These are phyloP conservation scores for Colletotrichum neosansevieriae DNA, from an alignment of 2,329 filamentous ascomycete genomes.

Conservation along the genomic window DNA sequence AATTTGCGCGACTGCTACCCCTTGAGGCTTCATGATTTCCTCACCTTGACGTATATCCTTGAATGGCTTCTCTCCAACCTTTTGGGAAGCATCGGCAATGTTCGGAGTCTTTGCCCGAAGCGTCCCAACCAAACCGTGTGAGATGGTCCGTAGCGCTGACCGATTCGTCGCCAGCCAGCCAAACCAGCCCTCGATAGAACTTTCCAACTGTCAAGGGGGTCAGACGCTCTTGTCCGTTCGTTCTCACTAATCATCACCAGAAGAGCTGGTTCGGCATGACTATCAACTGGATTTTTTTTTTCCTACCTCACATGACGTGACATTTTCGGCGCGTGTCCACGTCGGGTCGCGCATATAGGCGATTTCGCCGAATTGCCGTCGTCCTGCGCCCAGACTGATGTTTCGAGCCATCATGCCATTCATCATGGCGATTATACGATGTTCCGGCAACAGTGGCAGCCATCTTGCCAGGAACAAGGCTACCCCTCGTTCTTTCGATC, in stretches of 20 bases:
- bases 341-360: constrained; percentile 17
- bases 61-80: not conserved
- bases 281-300: not conserved
- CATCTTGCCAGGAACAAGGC: constrained; percentile 21
- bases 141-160: constrained; percentile 12
- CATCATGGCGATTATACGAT: constrained; percentile 30
- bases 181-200: not conserved
- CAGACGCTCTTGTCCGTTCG: not conserved
- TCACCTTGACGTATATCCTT: constrained; percentile 29
- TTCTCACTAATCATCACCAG: constrained; percentile 12
- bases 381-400: constrained; percentile 21
- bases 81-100: constrained; percentile 16
- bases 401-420: constrained; percentile 38
- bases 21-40: constrained; percentile 20
- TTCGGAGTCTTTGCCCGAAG: constrained; percentile 26
- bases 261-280: constrained; percentile 6
- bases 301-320: constrained; percentile 19
- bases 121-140: constrained; percentile 29
- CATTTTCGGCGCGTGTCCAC: constrained; percentile 6
- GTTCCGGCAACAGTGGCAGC: constrained; percentile 10
- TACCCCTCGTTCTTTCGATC: constrained; percentile 21
- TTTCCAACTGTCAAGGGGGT: not conserved
- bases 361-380: constrained; percentile 7
- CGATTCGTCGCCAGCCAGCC: constrained; percentile 6
- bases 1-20: constrained; percentile 19